Conservation (phyloP, 2,329 filamentous ascomycete species). For the Bipolaris sorokiniana region DNA sequence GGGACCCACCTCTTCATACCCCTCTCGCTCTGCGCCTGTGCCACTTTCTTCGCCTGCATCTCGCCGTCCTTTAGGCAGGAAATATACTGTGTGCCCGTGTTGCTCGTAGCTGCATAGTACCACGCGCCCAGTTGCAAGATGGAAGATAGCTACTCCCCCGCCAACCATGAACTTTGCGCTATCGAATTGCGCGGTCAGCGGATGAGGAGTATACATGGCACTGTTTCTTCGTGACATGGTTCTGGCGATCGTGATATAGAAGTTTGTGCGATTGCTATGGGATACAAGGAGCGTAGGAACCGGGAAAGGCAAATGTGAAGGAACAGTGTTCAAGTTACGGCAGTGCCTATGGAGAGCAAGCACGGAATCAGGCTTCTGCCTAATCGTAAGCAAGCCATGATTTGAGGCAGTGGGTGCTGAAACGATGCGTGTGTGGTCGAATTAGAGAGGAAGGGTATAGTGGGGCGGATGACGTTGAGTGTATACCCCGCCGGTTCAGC, state of each 20-base stretch:
- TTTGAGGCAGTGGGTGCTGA: constrained; percentile 1
- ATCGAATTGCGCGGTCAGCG: constrained; percentile 36
- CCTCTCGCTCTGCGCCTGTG: constrained; percentile 55
- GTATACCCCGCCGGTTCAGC: constrained; percentile 3
- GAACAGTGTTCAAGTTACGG: not conserved
- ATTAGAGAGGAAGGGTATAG: constrained; percentile 6
- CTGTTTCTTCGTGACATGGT: constrained; percentile 6
- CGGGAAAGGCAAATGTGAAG: not conserved
- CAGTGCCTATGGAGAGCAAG: not conserved
- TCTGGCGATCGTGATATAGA: constrained; percentile 8
- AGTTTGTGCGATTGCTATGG: not conserved
- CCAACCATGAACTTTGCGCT: constrained; percentile 39
- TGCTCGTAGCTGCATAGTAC: constrained; percentile 56
- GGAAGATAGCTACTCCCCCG: constrained; percentile 58
- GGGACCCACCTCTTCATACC: constrained; percentile 54
- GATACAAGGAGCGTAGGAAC: not conserved
- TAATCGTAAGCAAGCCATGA: constrained; percentile 3
- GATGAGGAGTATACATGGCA: constrained; percentile 14
- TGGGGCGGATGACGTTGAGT: constrained; percentile 14
- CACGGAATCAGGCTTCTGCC: too few species aligned
- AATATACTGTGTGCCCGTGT: constrained; percentile 49
- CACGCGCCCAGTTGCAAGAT: constrained; percentile 53
- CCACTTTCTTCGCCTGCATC: constrained; percentile 55
- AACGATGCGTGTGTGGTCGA: constrained; percentile 10
- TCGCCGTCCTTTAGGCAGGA: constrained; percentile 57